These are phyloP conservation scores for Plectosphaerella cucumerina DNA, from an alignment of 2,329 filamentous ascomycete species.

Conservation along the genomic window DNA sequence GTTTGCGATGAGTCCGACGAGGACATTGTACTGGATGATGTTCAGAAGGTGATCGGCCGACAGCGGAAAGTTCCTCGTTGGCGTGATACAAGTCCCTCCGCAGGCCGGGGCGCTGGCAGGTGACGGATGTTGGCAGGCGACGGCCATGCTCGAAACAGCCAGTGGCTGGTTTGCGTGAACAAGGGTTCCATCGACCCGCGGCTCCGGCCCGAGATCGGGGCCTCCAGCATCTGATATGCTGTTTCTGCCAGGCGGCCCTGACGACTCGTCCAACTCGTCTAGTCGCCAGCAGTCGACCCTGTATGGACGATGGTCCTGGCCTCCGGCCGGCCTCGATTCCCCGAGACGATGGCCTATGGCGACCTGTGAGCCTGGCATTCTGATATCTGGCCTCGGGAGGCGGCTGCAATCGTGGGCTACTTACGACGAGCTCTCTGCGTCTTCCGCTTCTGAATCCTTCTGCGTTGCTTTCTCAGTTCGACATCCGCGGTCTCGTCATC, in stretches of 20 bases:
- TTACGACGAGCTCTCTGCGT: neutral
- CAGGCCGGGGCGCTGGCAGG: too few relatives aligned
- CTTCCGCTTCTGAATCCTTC: neutral
- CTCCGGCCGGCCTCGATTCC: neutral
- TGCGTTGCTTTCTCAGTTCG: neutral
- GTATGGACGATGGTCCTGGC: neutral
- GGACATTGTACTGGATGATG: neutral
- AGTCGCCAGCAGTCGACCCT: neutral
- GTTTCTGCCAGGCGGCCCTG: too few relatives aligned
- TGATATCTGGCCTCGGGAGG: too few relatives aligned
- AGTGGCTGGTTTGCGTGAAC: neutral
- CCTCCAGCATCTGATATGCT: neutral
- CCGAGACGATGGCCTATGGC: neutral
- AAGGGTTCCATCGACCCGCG: neutral
- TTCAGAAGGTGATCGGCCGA: neutral
- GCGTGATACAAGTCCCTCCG: too few relatives aligned
- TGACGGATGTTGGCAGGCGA: neutral
- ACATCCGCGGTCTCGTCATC: neutral
- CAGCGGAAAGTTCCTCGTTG: neutral
- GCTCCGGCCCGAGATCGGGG: neutral
- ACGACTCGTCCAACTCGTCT: neutral
- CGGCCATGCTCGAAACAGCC: neutral
- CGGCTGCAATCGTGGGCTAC: neutral
- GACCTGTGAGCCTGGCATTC: neutral
- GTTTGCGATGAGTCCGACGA: neutral